phyloP scores from a whole-genome alignment of 139 green algal species.

The Chlorella sp. region DNA sequence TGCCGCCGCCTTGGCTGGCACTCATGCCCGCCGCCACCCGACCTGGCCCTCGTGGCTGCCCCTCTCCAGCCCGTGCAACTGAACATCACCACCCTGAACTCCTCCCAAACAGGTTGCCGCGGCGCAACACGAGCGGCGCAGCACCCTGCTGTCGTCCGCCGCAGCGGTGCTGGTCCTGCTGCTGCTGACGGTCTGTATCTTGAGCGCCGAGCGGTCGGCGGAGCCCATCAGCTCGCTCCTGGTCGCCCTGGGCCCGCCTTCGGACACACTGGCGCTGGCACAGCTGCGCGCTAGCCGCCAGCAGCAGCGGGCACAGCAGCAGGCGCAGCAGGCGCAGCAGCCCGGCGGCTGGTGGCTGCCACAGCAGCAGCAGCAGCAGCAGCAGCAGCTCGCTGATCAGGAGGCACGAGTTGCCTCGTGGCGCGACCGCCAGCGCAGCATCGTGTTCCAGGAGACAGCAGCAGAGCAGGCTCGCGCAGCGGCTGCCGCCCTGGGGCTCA shows the following conservation, averaged over 20 bases:
- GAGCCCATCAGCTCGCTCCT: neutral
- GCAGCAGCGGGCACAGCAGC: neutral
- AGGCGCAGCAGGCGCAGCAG: neutral
- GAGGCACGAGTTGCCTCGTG: neutral
- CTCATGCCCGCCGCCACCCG: too few relatives aligned
- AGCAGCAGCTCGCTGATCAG: neutral
- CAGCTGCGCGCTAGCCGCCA: neutral
- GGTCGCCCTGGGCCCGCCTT: neutral
- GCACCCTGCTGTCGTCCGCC: neutral
- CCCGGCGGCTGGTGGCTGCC: neutral
- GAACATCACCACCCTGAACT: too few relatives aligned
- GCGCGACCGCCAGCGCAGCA: neutral
- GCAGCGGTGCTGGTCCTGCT: neutral
- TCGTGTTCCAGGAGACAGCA: neutral
- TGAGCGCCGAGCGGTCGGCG: neutral
- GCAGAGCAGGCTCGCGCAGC: neutral
- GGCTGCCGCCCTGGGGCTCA: too few relatives aligned
- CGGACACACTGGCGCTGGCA: neutral
- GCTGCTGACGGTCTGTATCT: neutral
- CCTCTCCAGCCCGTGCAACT: too few relatives aligned
- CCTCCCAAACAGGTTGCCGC: neutral
- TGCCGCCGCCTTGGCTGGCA: too few relatives aligned
- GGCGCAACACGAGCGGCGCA: neutral
- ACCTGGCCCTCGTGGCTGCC: too few relatives aligned
- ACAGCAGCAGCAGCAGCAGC: neutral